Conservation (phyloP, 768 basidiomycete genomes). For the Calocybe cyanea region DNA sequence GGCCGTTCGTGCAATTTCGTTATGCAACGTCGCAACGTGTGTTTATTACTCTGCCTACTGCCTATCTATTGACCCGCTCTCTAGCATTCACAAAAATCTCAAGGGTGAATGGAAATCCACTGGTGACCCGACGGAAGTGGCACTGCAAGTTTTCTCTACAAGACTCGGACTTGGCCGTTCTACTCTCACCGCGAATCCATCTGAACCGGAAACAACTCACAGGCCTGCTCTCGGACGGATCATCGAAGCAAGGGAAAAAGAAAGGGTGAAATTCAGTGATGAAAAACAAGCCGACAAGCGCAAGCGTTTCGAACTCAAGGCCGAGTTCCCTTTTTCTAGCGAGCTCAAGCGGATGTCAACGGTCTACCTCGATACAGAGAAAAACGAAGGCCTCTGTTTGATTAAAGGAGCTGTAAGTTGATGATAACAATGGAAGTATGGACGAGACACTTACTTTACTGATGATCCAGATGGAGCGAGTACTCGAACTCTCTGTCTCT, state of each 20-base stretch:
- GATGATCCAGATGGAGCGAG: constrained; percentile 33
- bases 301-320: constrained; percentile 29
- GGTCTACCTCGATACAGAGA: constrained; percentile 29
- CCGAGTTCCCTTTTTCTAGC: constrained; percentile 46
- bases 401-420: constrained; percentile 35
- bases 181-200: constrained; percentile 22
- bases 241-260: constrained; percentile 25
- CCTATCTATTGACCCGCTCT: neutral
- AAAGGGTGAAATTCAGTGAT: constrained; percentile 16
- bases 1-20: constrained; percentile 1
- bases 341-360: constrained; percentile 49
- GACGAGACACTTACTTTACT: neutral
- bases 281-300: constrained; percentile 13
- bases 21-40: constrained; percentile 7
- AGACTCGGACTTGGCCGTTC: constrained; percentile 41
- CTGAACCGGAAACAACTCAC: constrained; percentile 14
- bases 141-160: constrained; percentile 50
- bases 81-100: constrained; percentile 31
- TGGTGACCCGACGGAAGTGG: constrained; percentile 57
- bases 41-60: neutral
- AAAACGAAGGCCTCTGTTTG: constrained; percentile 21
- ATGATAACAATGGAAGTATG: neutral
- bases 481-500: constrained; percentile 43
- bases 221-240: constrained; percentile 25
- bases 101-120: constrained; percentile 44